Evolutionary conservation across 1,284 basidiomycete species (phyloP), one percentile per base, ranked within the genome.

Genomic region (Thecaphora thlaspeos): DNA sequence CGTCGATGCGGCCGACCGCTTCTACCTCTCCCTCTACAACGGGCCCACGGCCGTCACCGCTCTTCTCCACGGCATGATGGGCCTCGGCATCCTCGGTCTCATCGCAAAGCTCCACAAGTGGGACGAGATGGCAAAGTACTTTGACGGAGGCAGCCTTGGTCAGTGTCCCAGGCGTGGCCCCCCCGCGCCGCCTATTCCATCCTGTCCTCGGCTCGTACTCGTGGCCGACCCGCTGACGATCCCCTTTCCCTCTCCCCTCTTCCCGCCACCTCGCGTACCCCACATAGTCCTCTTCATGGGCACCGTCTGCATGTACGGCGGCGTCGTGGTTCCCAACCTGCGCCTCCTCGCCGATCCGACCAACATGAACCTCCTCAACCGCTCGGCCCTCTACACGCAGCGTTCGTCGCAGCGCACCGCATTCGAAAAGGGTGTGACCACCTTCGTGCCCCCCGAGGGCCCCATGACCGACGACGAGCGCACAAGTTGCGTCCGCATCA

Each of bases 51-150:
- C 70, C 30, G 53, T 77, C 17, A 41, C 64, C n/a, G 71, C 71
- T 8, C 47, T 75, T 3, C 48, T 77, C 19, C 75, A 77, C 55
- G 71, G 72, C 2, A 71, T 77, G 61, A 63, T 75, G 21, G 71
- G 55, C 0, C 54, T 76, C 10, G 75, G 75, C 11, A 38, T 77
- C 34, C 39, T 77, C 26, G 75, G 72, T 2, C 54, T 76, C 17
- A 45, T 70, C 9, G 65, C 73, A 24, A 77, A 77, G 52, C 55
- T 77, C 21, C 73, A 76, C 40, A 59, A 70, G 14, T 77, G 75
- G 75, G 68, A 51, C 43, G 74, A 76, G 41, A 62, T 65, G 43
- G 75, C 75, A 41, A 75, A 71, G 56, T 77, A 75, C 60, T 77
- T 75, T 55, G 75, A 76, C 48, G 63, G 71, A 12, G 61, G 67